phyloP scores from a whole-genome alignment of 1,284 basidiomycete species.

The Stygiomarasmius scandens region DNA sequence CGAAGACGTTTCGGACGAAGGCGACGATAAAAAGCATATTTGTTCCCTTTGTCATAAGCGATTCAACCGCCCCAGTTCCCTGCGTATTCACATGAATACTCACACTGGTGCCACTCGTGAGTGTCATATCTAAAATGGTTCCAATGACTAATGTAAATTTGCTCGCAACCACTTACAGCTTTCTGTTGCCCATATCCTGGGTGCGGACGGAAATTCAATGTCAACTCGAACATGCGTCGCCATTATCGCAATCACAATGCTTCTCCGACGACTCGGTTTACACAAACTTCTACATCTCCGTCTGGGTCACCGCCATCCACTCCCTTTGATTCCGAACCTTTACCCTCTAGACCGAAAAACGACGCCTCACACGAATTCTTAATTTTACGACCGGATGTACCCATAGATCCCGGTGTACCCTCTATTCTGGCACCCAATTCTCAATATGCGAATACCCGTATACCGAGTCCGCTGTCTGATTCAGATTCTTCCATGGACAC shows the following conservation, averaged over 20 bases:
- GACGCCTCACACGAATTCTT: background rate
- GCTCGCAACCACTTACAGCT: constrained; percentile 41
- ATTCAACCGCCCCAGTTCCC: constrained; percentile 78
- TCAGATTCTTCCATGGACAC: background rate
- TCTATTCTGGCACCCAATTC: background rate
- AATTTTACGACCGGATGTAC: background rate
- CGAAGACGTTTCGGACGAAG: background rate
- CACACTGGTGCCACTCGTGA: constrained; percentile 79
- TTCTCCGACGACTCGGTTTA: background rate
- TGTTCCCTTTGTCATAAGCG: constrained; percentile 69
- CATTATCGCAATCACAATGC: constrained; percentile 68
- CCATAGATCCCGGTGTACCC: background rate
- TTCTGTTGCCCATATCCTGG: constrained; percentile 72
- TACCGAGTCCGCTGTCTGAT: background rate
- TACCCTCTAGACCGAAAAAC: background rate
- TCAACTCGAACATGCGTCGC: constrained; percentile 80
- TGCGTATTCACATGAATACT: constrained; percentile 74
- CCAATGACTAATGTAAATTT: no score
- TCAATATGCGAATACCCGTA: background rate
- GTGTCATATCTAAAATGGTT: constrained; percentile 29
- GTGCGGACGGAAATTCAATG: constrained; percentile 75
- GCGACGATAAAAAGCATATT: constrained; percentile 52
- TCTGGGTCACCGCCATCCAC: no score
- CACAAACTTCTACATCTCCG: no score
- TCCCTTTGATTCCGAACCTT: no score